These are phyloP conservation scores for Kregervanrija pseudodelftensis DNA, from an alignment of 805 yeast genomes.

Conservation along the genomic window DNA sequence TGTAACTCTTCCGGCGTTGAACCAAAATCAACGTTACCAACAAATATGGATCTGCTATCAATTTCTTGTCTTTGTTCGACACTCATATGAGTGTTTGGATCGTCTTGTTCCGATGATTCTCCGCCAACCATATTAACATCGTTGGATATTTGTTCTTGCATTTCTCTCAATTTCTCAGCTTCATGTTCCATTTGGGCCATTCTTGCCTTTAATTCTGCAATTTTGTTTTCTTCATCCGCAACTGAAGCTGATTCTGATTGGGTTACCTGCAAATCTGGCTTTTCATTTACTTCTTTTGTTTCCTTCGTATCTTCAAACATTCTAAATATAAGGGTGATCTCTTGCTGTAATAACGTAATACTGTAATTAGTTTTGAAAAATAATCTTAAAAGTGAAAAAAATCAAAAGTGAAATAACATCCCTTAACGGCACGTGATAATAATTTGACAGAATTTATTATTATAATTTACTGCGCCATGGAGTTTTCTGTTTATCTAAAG, in stretches of 20 bases:
- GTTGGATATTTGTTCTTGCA: constrained; percentile 35
- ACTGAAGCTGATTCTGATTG: neutral
- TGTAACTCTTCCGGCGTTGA: constrained; percentile 76
- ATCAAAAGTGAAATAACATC: no score
- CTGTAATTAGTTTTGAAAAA: no score
- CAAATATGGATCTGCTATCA: constrained; percentile 73
- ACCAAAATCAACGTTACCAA: constrained; percentile 79
- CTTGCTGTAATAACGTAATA: no score
- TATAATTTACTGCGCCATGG: no score
- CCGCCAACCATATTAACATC: neutral
- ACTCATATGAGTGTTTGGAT: constrained; percentile 4
- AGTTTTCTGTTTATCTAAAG: no score
- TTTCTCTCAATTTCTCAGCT: constrained; percentile 51
- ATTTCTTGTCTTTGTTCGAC: constrained; percentile 45
- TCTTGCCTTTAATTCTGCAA: constrained; percentile 34
- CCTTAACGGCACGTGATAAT: no score
- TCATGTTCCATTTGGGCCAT: constrained; percentile 56
- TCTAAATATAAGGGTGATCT: no score
- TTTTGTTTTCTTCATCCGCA: constrained; percentile 13
- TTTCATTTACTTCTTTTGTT: no score
- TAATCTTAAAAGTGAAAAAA: no score
- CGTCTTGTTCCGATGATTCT: constrained; percentile 1
- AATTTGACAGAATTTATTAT: no score
- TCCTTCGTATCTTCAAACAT: no score
- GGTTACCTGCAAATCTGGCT: no score